Evolutionary conservation across 2,329 filamentous ascomycete genomes (phyloP), one percentile per base, ranked within the genome.

Genomic region (Phialemoniopsis sp.): DNA sequence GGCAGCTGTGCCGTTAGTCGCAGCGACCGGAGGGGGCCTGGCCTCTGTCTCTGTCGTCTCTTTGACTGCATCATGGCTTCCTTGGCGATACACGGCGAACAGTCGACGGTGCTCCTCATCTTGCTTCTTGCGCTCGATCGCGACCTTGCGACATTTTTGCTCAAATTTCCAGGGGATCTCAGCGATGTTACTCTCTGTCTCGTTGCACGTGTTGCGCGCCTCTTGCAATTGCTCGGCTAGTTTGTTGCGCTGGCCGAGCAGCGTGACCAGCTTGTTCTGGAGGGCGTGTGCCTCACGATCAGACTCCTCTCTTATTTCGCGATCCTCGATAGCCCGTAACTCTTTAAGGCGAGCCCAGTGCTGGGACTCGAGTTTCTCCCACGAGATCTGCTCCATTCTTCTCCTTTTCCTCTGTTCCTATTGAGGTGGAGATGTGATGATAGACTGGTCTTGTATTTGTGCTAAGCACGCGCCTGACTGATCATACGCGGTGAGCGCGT

Each of bases 281-380:
- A 60, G 46, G 13, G 52, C 47, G 1, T 53, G 44, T 12, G 54
- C 54, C 37, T 59, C 51, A 7, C 48, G 45, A 16, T 53, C 48
- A 37, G 59, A 60, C 13, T 62, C 55, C 18, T 55, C 48, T 18
- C 62, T 55, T 14, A 67, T 49, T 4, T 44, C 44, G 16, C 48
- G 42, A 12, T 68, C 55, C 38, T 61, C 51, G 12, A 47, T 16
- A 3, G 38, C 45, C 8, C 51, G 48, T 12, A 41, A 37, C 5
- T 13, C 37, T 13, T 32, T 39, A 15, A 52, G 48, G 7, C 49
- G 45, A 4, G 32, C 32, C 46, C 50, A 52, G 42, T 58, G 62
- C 13, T 62, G 56, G 29, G 49, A 46, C 43, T 65, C 58, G 16
- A 72, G 52, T 28, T 62, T 57, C 28, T 61, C 56, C 54, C 68